phyloP scores from a whole-genome alignment of 2,329 filamentous ascomycete species.

The Fonsecaea multimorphosa region DNA sequence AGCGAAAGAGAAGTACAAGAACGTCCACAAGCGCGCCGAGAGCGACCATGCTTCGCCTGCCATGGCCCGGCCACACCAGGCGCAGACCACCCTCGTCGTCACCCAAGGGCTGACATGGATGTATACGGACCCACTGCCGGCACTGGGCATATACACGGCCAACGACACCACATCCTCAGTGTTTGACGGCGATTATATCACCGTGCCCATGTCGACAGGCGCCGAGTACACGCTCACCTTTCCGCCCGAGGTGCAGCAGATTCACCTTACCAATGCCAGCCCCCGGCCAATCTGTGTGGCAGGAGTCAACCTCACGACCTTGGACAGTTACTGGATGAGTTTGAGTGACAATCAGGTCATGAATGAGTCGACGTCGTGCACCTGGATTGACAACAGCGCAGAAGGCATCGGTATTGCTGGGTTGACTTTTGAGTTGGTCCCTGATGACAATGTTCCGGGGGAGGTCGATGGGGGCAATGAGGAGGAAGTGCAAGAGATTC shows the following conservation, averaged over 20 bases:
- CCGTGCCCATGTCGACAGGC: neutral
- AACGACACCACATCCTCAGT: neutral
- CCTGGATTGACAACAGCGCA: constrained; percentile 8
- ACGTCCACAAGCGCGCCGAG: neutral
- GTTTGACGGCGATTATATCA: constrained; percentile 1
- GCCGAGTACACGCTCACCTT: neutral
- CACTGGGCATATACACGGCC: neutral
- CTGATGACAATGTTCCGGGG: neutral
- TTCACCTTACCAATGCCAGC: constrained; percentile 9
- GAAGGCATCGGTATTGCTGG: neutral
- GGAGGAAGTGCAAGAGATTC: neutral
- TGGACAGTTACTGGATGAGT: neutral
- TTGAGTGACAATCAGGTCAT: constrained; percentile 6
- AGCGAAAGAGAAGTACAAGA: neutral
- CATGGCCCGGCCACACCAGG: neutral
- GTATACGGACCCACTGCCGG: neutral
- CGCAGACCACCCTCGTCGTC: neutral
- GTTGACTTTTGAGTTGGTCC: neutral
- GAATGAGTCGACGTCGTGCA: constrained; percentile 1
- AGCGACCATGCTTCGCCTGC: neutral
- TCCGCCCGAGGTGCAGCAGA: constrained; percentile 1
- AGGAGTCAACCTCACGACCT: neutral
- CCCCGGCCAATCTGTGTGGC: constrained; percentile 7
- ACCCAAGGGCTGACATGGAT: neutral
- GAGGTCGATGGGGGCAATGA: neutral